Evolutionary conservation across 1,284 basidiomycete genomes (phyloP).

Genomic region (Vanrija sp.): DNA sequence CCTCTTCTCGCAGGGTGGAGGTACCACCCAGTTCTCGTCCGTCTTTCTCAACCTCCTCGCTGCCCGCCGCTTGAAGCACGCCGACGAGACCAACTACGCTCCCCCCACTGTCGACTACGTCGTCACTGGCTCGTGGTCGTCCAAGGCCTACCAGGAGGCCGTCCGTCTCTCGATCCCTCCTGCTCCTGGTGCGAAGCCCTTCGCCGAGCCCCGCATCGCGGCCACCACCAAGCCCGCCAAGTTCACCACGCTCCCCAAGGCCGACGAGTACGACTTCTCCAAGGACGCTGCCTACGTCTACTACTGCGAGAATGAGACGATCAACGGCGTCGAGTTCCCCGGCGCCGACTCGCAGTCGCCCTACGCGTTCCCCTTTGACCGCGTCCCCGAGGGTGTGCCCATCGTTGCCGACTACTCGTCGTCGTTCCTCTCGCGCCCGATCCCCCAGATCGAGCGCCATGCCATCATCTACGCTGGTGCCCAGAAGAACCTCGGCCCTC

Average conservation of each 20-base stretch:
- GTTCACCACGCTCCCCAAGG: conserved; percentile 77
- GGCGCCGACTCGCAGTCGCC: conserved; percentile 59
- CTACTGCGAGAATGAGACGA: conserved; percentile 99
- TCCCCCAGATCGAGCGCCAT: conserved; percentile 79
- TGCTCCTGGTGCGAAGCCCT: conserved; percentile 40
- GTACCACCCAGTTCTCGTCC: conserved; percentile 81
- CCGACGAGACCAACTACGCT: conserved; percentile 51
- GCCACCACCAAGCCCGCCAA: conserved; percentile 63
- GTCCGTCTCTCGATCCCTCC: conserved; percentile 56
- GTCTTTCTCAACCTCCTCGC: conserved; percentile 79
- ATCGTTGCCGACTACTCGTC: conserved; percentile 95
- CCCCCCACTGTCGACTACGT: conserved; percentile 69
- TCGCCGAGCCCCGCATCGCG: conserved; percentile 61
- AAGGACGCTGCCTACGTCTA: conserved; percentile 77
- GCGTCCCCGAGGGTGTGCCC: conserved; percentile 64
- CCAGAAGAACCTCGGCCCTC: conserved; percentile 98
- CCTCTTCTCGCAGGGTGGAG: conserved; percentile 89
- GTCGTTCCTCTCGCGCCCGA: conserved; percentile 94
- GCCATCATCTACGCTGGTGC: conserved; percentile 95
- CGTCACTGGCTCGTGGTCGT: conserved; percentile 86
- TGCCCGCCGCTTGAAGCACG: conserved; percentile 56
- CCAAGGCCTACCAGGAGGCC: conserved; percentile 79
- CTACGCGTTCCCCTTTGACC: conserved; percentile 84
- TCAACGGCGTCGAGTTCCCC: conserved; percentile 90
- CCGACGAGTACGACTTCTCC: conserved; percentile 72